Conservation (phyloP, 2,329 filamentous ascomycete genomes). For the Venturia pyrina region DNA sequence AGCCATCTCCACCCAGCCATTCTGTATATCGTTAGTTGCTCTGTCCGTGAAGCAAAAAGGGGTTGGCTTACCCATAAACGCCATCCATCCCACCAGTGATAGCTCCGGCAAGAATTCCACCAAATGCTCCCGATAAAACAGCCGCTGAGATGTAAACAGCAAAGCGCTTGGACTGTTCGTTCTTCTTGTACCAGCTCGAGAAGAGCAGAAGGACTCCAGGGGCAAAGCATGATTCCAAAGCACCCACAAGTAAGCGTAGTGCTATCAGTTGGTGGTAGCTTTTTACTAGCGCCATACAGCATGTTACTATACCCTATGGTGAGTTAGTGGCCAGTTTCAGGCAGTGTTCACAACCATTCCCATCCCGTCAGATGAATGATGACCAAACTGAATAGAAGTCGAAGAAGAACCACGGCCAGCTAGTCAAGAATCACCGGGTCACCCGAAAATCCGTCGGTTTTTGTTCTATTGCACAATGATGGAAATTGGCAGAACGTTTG, state of each 20-base stretch:
- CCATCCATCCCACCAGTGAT: slow-evolving; percentile 39
- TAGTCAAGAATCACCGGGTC: background rate
- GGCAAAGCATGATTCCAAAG: slow-evolving; percentile 37
- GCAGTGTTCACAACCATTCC: slow-evolving; percentile 20
- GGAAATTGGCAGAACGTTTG: background rate
- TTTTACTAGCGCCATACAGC: slow-evolving; percentile 40
- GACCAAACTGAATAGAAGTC: background rate
- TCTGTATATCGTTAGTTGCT: slow-evolving; percentile 19
- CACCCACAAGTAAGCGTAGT: slow-evolving; percentile 44
- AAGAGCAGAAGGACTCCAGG: slow-evolving; percentile 46
- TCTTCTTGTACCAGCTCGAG: slow-evolving; percentile 49
- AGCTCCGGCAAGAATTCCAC: slow-evolving; percentile 40
- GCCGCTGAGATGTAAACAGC: slow-evolving; percentile 49
- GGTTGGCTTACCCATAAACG: slow-evolving; percentile 16
- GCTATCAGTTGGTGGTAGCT: slow-evolving; percentile 39
- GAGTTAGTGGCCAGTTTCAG: slow-evolving; percentile 33
- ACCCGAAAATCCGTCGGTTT: background rate
- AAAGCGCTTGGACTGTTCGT: slow-evolving; percentile 41
- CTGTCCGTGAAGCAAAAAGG: background rate
- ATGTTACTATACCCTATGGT: slow-evolving; percentile 41
- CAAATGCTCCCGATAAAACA: slow-evolving; percentile 46
- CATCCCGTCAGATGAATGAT: background rate
- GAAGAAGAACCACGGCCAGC: background rate
- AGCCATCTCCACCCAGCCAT: slow-evolving; percentile 44
- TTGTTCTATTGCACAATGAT: background rate